These are phyloP conservation scores for Sugiyamaella xylanicola DNA, from an alignment of 1,139 yeast genomes.

Conservation along the genomic window DNA sequence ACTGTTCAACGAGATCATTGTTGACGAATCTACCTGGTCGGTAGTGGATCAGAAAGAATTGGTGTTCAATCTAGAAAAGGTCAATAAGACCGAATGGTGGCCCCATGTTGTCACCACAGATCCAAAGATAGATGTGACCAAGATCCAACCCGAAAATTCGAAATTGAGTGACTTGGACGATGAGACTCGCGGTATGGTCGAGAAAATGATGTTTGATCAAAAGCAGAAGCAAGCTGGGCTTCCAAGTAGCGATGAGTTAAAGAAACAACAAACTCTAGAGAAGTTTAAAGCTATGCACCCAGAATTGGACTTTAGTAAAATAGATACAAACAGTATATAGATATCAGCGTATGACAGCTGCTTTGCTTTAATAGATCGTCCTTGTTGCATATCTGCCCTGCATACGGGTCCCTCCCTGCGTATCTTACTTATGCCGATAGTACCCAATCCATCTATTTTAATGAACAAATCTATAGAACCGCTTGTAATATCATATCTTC, in stretches of 20 bases:
- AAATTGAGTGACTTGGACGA: constrained; percentile 47
- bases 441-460: no score
- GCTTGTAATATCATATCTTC: no score
- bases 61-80: constrained; percentile 45
- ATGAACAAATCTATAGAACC: no score
- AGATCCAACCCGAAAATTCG: constrained; percentile 48
- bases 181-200: constrained; percentile 50
- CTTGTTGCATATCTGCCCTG: no score
- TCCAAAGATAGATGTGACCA: constrained; percentile 47
- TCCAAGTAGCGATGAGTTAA: constrained; percentile 45
- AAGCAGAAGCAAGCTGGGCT: constrained; percentile 45
- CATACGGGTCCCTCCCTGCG: no score
- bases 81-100: constrained; percentile 49
- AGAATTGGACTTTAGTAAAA: constrained; percentile 45
- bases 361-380: no score
- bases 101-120: constrained; percentile 49
- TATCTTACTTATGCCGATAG: no score
- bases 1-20: constrained; percentile 41
- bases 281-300: constrained; percentile 49
- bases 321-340: constrained; percentile 19
- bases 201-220: constrained; percentile 53
- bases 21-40: constrained; percentile 49
- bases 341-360: neutral
- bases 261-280: constrained; percentile 42
- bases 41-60: constrained; percentile 46